Conservation (phyloP, 2,329 filamentous ascomycete genomes). For the Triangularia verruculosa region DNA sequence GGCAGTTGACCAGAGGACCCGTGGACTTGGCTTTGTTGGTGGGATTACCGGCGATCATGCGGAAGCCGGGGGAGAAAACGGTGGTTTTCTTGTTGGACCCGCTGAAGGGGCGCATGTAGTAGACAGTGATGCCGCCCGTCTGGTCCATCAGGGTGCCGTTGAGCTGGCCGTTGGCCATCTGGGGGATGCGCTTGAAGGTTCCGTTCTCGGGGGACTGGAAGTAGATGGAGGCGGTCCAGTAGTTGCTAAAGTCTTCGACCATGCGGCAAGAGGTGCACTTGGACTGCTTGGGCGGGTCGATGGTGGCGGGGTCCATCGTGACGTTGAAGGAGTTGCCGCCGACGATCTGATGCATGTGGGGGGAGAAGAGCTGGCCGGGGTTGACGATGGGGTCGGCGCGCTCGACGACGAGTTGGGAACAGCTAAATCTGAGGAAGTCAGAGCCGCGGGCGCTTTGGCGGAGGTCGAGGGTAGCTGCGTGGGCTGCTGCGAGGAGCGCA, state of each 20-base stretch:
- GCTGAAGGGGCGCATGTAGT: constrained; percentile 42
- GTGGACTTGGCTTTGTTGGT: constrained; percentile 43
- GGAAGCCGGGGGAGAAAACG: constrained; percentile 54
- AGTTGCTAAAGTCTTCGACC: constrained; percentile 60
- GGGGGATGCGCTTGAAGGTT: constrained; percentile 38
- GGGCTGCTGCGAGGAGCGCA: not conserved
- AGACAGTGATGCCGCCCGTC: constrained; percentile 46
- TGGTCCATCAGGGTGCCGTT: constrained; percentile 35
- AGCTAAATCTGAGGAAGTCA: constrained; percentile 23
- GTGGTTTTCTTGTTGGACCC: constrained; percentile 22
- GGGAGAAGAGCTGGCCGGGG: constrained; percentile 48
- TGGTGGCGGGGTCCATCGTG: constrained; percentile 46
- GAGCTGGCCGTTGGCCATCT: constrained; percentile 26
- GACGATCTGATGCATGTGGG: constrained; percentile 60
- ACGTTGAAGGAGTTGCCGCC: constrained; percentile 59
- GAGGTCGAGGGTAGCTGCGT: constrained; percentile 1
- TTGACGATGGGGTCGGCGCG: constrained; percentile 59
- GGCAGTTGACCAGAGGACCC: constrained; percentile 34
- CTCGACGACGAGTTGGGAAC: constrained; percentile 32
- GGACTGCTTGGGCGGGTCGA: constrained; percentile 48
- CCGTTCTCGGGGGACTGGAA: constrained; percentile 24
- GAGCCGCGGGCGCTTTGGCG: constrained; percentile 11
- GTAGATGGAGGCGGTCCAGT: constrained; percentile 41
- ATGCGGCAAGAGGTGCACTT: constrained; percentile 65
- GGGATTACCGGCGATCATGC: constrained; percentile 63